Evolutionary conservation across 2,329 filamentous ascomycete genomes (phyloP), one percentile per base, ranked within the genome.

Genomic region (Cladosporium colombiae): DNA sequence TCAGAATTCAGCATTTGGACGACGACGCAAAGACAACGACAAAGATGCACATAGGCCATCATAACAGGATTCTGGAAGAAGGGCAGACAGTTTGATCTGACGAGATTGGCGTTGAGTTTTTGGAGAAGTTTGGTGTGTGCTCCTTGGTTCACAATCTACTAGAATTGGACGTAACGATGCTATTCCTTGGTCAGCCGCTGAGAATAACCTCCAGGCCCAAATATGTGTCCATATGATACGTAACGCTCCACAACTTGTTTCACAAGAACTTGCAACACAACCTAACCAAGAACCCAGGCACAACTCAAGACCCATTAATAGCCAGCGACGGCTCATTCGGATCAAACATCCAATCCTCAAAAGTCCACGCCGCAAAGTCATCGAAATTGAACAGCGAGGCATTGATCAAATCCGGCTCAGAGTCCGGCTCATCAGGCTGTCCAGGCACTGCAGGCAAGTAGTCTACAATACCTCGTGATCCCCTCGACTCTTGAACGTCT

Each of bases 341-440:
- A 61, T 71, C 67, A 29, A 74, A 72, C 31, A 56, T 66, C 72
- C 71, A 75, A 52, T 74, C 70, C 25, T 74, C 73, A 57, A 75
- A 73, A 3, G 72, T 76, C 73, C 74, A 76, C 1, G 69, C 70
- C 25, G 71, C 72, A 16, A 76, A 68, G 23, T 75, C 73, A 35
- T 75, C 74, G 31, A 75, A 50, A 57, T 75, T 72, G 16, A 74
- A 63, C 5, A 71, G 37, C 21, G 64, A 37, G 23, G 53, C 44
- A 18, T 62, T 67, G n/a, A 21, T 60, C 33, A 56, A 35, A 11
- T 46, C 56, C 23, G 33, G 3, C 10, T 25, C 14, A 57, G 55
- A 21, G 1, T 53, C 18, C 33, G 23, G 13, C 11, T 25, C 53
- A 33, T 13, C 23, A 37, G 44, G 37, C 33, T 52, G 50, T 31